Evolutionary conservation across 78 protist genomes (phyloP), one percentile per base, ranked within the genome.

Genomic region (Dictyostelium citrinum): DNA sequence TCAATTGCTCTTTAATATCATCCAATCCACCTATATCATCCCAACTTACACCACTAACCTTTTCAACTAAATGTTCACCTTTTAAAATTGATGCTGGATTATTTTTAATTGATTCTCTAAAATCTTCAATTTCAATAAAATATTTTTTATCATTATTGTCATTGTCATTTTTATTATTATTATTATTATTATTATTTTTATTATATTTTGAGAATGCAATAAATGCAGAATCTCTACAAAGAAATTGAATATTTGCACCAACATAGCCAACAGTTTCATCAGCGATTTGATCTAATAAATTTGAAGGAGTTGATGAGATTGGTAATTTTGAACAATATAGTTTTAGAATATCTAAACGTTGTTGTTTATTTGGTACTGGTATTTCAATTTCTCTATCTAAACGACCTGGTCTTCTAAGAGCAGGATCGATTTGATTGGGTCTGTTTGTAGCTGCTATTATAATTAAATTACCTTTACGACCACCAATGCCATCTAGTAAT

Each of bases 11-110:
- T 49, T 76, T 82, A 0, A 90, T 80, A 5, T 55, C 91, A 7
- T 79, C 90, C 2, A 97, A 55, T 2, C 98, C 98, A 41, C 98
- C 98, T 22, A 97, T 97, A 68, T 96, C 98, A 24, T 76, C 90
- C 96, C 97, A 96, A 17, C 70, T 45, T 9, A 96, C 77, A 58
- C 24, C 64, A 33, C 84, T 68, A 33, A 75, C 58, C 12, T 29
- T 67, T 17, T 75, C 84, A 20, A 29, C 95, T 2, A 71, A 24
- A 16, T 49, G 8, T 11, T 41, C 64, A 79, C 83, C 83, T 58
- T 80, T 86, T 61, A 60, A 68, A n/a, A 77, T 70, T 24, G 91
- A 72, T 72, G 91, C 78, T 72, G 81, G 91, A 60, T 79, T 70
- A 10, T 14, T 29, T 68, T 55, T 86, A 24, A 86, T 86, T 43